Conservation (phyloP, 139 green algal species). For the Trebouxia sp. region DNA sequence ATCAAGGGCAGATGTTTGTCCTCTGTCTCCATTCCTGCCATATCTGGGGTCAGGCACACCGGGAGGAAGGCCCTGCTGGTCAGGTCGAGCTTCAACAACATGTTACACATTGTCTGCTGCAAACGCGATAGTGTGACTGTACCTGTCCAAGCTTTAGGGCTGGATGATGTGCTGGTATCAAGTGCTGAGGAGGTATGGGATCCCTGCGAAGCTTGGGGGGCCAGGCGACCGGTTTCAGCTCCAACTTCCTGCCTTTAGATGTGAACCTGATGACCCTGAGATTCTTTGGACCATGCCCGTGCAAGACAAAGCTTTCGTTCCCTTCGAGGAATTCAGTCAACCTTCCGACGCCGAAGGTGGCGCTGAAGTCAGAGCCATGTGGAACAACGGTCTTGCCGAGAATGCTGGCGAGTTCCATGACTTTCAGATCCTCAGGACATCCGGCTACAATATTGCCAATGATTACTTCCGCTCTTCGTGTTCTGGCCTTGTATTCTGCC, state of each 20-base stretch:
- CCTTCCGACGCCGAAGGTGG: not conserved
- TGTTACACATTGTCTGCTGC: too few species aligned
- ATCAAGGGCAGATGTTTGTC: constrained; percentile 8
- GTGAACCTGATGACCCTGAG: constrained; percentile 17
- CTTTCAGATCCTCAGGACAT: not conserved
- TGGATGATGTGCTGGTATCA: constrained; percentile 18
- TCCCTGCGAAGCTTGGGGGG: constrained; percentile 5
- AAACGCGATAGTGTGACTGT: too few species aligned
- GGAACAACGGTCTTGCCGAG: constrained; percentile 17
- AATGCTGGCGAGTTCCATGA: constrained; percentile 2
- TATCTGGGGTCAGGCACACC: constrained; percentile 17
- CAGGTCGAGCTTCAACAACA: too few species aligned
- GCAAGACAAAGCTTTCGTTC: not conserved
- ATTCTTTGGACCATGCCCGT: constrained; percentile 20
- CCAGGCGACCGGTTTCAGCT: not conserved
- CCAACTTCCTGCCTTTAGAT: not conserved
- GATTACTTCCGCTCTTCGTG: not conserved
- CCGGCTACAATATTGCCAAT: constrained; percentile 3
- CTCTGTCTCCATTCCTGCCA: constrained; percentile 8
- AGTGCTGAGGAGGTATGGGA: not conserved
- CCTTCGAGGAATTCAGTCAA: constrained; percentile 17
- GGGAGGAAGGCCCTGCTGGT: not conserved
- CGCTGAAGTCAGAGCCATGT: constrained; percentile 9
- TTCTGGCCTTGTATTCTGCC: not conserved
- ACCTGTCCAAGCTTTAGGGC: not conserved